Base-by-base conservation (phyloP, 2,329 filamentous ascomycete genomes). In the Colletotrichum paranaense region DNA sequence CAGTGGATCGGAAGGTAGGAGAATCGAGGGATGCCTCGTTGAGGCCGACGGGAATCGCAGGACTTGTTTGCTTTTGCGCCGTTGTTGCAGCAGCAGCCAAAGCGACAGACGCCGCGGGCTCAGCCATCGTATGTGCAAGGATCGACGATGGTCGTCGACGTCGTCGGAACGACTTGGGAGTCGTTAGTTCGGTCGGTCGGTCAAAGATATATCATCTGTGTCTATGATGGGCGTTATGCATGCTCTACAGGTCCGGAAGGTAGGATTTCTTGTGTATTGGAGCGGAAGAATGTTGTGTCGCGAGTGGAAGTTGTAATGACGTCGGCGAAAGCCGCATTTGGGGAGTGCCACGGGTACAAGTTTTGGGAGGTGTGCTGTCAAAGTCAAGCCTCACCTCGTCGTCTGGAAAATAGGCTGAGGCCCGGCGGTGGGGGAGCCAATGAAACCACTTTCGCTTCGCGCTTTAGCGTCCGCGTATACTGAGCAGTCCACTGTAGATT, bases 11-110 rank as follows among this genome's bases (percentile, higher is more conserved):
- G 82, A 98, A 98, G 46, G 95, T 97, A 30, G 97, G 97, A 52
- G 95, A 98, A 84, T 99, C 97, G 85, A 98, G 93, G 24, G 95
- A 94, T 63, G 97, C 97, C 89, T 99, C 97, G 85, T 96, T 97
- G 78, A 98, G 89, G 74, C 92, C 92, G 46, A 98, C 95, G 57
- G 97, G 95, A 71, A 91, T 87, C 38, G 86, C 84, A 46, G 86
- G 84, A 74, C 81, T 82, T n/a, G 77, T 66, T 56, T 76, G 74
- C 26, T 76, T 75, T 57, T 60, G 69, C n/a, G 64, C 35, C 14
- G 74, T 24, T 16, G 68, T 69, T 67, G 60, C 35, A 16, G 38
- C 14, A 57, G 76, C 28, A 12, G 67, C 49, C 58, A 60, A 38
- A 30, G 73, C 58, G 55, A 72, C 57, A 42, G 71, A 62, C 19